Conservation (phyloP, 768 basidiomycete genomes). For the Terana coerulea region DNA sequence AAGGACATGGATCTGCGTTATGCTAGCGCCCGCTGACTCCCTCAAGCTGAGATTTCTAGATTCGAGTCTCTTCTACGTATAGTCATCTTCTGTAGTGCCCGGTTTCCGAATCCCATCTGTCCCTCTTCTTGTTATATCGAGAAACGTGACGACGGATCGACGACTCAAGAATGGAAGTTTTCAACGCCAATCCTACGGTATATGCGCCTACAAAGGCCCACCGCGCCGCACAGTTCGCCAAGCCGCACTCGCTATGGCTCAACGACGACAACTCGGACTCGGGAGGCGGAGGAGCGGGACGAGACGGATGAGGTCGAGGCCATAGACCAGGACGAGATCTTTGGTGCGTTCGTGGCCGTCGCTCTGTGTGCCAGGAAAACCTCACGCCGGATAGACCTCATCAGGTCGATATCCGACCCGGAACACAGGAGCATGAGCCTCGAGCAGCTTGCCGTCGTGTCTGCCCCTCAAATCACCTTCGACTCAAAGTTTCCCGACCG, state of each 20-base stretch:
- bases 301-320: slow-evolving; percentile 49
- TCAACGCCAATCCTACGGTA: slow-evolving; percentile 90
- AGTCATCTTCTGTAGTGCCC: too few species aligned
- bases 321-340: slow-evolving; percentile 92
- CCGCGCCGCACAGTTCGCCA: slow-evolving; percentile 35
- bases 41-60: too few species aligned
- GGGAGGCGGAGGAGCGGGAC: slow-evolving; percentile 27
- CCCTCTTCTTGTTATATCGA: too few species aligned
- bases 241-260: slow-evolving; percentile 56
- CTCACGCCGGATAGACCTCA: slow-evolving; percentile 58
- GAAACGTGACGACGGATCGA: too few species aligned
- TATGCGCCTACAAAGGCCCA: slow-evolving; percentile 52
- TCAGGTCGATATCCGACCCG: slow-evolving; percentile 90
- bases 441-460: slow-evolving; percentile 95
- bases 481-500: slow-evolving; percentile 47
- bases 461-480: slow-evolving; percentile 75
- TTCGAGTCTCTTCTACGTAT: too few species aligned
- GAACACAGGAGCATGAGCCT: slow-evolving; percentile 89
- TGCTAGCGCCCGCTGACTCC: too few species aligned
- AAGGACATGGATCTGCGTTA: too few species aligned
- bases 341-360: slow-evolving; percentile 49
- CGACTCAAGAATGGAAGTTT: slow-evolving; percentile 53
- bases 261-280: slow-evolving; percentile 27
- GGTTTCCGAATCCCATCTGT: too few species aligned
- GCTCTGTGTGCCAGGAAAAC: neutral